phyloP scores from a whole-genome alignment of 169 alveolate genomes.

The Eimeria maxima region DNA sequence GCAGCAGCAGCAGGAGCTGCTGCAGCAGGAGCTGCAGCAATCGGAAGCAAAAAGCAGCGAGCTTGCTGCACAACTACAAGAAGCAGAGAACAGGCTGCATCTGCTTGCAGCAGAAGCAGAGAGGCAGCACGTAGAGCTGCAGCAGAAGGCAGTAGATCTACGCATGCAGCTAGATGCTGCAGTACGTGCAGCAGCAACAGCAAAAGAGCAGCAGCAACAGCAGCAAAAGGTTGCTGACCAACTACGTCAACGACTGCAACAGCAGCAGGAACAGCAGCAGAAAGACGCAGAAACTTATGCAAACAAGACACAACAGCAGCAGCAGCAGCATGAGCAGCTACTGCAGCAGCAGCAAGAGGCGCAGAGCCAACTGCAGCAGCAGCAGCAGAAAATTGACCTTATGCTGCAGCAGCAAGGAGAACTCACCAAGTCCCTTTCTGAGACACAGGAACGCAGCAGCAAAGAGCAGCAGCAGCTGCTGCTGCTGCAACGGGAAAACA shows the following conservation, averaged over 20 bases:
- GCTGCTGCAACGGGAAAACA: constrained; percentile 34
- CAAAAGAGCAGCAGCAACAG: constrained; percentile 42
- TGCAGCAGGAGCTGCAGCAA: constrained; percentile 64
- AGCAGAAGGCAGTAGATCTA: constrained; percentile 29
- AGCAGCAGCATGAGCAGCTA: constrained; percentile 56
- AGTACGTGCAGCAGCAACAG: constrained; percentile 44
- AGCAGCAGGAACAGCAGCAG: constrained; percentile 70
- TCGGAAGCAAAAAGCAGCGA: constrained; percentile 17
- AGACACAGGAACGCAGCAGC: constrained; percentile 65
- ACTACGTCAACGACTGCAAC: constrained; percentile 28
- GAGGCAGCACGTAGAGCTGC: constrained; percentile 48
- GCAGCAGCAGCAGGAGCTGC: constrained; percentile 52
- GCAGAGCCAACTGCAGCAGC: constrained; percentile 37
- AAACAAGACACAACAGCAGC: constrained; percentile 2
- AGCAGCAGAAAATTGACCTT: neutral
- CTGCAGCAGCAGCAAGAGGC: constrained; percentile 51
- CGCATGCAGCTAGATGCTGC: constrained; percentile 61
- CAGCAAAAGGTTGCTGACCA: constrained; percentile 39
- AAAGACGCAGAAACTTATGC: neutral
- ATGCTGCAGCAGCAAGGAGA: constrained; percentile 59
- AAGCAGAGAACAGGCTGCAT: neutral
- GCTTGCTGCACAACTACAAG: constrained; percentile 7
- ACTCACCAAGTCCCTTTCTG: constrained; percentile 22
- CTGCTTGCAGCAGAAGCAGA: neutral
- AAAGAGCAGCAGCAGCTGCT: constrained; percentile 73